Evolutionary conservation across 1,284 basidiomycete genomes (phyloP), one percentile per base, ranked within the genome.

Genomic region (Ceratobasidium papillatum): DNA sequence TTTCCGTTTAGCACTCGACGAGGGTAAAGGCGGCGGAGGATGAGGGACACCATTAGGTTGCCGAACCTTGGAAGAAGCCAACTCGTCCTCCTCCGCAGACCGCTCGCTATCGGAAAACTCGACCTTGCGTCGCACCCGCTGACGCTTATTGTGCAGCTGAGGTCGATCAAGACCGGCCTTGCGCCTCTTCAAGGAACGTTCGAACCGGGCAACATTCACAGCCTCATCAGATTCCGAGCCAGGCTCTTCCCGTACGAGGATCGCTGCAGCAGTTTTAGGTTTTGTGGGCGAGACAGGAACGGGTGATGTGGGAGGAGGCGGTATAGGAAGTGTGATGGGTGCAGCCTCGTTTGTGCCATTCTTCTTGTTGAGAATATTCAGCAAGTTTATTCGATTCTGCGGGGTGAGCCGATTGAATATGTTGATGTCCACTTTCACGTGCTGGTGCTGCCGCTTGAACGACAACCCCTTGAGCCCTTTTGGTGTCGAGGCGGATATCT

Each of bases 381-480:
- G 69, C 12, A 73, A 17, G 22, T 73, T 73, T 12, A 73, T 73
- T 38, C 69, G 58, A 34, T 73, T 73, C 59, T 73, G 69, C 58
- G 69, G 69, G 58, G 69, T 73, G 8, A 73, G 47, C 22, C 69
- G 69, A 58, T 73, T 73, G 59, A 73, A 73, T 32, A 73, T 73
- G 52, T 73, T 73, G 47, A 73, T 73, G 27, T 73, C 69, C 43
- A 73, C 69, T 73, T 73, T 73, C 69, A 73, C 69, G 69, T 73
- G 38, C 45, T 73, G 69, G 47, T 73, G 69, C 56, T 59, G 56
- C 17, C 69, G 58, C 47, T 73, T 73, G 69, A 73, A 73, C 69
- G 69, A 73, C 36, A 73, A 73, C n/a, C 69, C 69, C 34, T 73
- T 73, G 17, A 73, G 34, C 19, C 69, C 69, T 51, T 73, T 73